Percentiles rank a stretch among this genome's conserved stretches.
These are phyloP conservation scores for Eucalyptus albens DNA, from an alignment of 345 rosid species.

Conservation along the genomic window DNA sequence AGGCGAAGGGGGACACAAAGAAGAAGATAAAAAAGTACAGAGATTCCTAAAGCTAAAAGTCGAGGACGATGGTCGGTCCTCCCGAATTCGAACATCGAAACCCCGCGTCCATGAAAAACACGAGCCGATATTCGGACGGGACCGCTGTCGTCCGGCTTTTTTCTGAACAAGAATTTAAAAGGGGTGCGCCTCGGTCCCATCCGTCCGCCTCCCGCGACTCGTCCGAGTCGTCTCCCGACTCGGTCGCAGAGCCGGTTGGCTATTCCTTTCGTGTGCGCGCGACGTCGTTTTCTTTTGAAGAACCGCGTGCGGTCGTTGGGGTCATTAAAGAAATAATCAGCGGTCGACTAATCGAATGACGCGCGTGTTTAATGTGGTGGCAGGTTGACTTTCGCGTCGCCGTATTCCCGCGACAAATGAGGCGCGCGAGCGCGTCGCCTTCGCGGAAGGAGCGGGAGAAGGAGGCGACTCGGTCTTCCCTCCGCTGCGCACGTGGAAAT, in stretches of 20 bases:
- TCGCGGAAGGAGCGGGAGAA: neutral
- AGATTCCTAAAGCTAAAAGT: neutral
- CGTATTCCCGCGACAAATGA: slow-evolving; percentile 5
- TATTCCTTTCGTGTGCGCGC: neutral
- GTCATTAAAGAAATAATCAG: too few species aligned
- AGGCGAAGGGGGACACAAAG: neutral
- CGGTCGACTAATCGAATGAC: neutral
- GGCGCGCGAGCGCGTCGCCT: neutral
- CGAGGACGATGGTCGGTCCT: neutral
- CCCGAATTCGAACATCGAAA: neutral
- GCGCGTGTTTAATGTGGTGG: neutral
- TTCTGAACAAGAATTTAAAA: neutral
- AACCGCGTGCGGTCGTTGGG: neutral
- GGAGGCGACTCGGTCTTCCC: neutral
- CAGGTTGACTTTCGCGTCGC: slow-evolving; percentile 28
- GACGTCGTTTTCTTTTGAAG: neutral
- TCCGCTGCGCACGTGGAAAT: neutral
- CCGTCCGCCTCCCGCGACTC: neutral
- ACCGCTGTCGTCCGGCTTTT: neutral
- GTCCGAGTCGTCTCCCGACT: neutral
- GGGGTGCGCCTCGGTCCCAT: neutral
- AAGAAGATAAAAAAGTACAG: neutral
- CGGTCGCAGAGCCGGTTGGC: neutral
- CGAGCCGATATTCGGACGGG: too few species aligned
- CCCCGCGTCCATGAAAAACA: neutral